Conservation (phyloP, 441 rosid species). For the Populus hybrid region DNA sequence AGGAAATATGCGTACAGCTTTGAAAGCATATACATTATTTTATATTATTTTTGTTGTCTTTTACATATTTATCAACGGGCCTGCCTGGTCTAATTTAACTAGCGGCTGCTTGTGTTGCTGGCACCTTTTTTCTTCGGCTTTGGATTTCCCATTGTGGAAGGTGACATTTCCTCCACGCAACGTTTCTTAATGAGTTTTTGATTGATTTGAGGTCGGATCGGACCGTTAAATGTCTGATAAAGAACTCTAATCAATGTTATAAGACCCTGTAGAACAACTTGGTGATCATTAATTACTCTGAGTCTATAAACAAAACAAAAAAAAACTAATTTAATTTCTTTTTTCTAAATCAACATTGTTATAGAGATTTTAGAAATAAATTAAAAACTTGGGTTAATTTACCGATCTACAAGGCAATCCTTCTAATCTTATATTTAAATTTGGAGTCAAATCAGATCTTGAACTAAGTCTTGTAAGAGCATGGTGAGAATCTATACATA, state of each 20-base stretch:
- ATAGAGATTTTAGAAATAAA: too few species aligned
- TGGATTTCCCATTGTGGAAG: slow-evolving; percentile 19
- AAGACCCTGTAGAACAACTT: too few species aligned
- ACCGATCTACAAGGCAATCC: too few species aligned
- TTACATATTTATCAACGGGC: not conserved
- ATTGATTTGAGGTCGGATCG: slow-evolving; percentile 12
- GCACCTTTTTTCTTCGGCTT: not conserved
- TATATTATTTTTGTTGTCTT: not conserved
- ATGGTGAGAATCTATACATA: too few species aligned
- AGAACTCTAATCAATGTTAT: too few species aligned
- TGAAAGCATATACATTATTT: not conserved
- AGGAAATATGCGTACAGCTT: not conserved
- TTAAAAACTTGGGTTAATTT: too few species aligned
- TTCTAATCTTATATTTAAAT: too few species aligned
- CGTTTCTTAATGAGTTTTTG: slow-evolving; percentile 13
- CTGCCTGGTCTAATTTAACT: not conserved
- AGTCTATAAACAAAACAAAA: not conserved
- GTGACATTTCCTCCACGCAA: slow-evolving; percentile 34
- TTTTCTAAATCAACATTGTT: not conserved
- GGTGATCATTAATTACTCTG: too few species aligned
- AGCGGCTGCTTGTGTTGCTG: not conserved
- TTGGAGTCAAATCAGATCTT: too few species aligned
- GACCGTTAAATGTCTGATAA: slow-evolving; percentile 8
- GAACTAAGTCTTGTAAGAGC: too few species aligned
- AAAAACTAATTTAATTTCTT: not conserved